Conservation (phyloP, 2,329 filamentous ascomycete genomes). For the Elsinoe arachidis region DNA sequence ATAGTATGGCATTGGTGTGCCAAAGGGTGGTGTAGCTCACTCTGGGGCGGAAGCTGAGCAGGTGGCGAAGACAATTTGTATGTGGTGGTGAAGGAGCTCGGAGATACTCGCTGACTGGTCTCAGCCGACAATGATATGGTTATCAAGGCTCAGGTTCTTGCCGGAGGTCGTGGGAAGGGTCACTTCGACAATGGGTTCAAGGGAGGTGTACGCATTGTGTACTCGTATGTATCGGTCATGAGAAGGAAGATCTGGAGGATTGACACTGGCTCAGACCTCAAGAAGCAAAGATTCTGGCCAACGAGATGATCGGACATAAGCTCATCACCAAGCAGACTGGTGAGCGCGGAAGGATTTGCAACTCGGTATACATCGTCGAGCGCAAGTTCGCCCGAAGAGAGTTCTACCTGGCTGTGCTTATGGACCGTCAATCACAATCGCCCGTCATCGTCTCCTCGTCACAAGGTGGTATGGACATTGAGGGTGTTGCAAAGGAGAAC, state of each 20-base stretch:
- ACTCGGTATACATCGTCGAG: conserved; percentile 97
- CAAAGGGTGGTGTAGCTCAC: conserved; percentile 79
- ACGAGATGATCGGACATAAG: conserved; percentile 99
- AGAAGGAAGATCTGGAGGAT: not conserved
- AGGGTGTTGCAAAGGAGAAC: conserved; percentile 95
- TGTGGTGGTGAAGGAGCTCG: conserved; percentile 17
- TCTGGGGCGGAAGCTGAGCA: conserved; percentile 79
- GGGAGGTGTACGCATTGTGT: conserved; percentile 96
- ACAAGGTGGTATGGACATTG: conserved; percentile 98
- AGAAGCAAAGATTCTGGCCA: conserved; percentile 91
- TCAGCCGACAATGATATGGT: conserved; percentile 83
- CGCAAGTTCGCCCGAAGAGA: conserved; percentile 98
- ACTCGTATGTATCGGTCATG: conserved; percentile 56
- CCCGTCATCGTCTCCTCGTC: conserved; percentile 97
- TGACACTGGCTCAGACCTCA: conserved; percentile 50
- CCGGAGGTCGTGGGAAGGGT: conserved; percentile 95
- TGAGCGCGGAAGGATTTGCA: conserved; percentile 86
- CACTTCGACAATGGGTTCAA: conserved; percentile 97
- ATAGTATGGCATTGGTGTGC: conserved; percentile 90
- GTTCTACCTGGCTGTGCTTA: conserved; percentile 97
- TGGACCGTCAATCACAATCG: conserved; percentile 86
- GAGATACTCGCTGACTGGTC: conserved; percentile 22
- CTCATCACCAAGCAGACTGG: conserved; percentile 99
- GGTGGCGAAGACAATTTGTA: conserved; percentile 82
- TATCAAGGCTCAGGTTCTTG: conserved; percentile 98